Evolutionary conservation across 2,329 filamentous ascomycete species (phyloP).

Genomic region (Talaromyces islandicus): DNA sequence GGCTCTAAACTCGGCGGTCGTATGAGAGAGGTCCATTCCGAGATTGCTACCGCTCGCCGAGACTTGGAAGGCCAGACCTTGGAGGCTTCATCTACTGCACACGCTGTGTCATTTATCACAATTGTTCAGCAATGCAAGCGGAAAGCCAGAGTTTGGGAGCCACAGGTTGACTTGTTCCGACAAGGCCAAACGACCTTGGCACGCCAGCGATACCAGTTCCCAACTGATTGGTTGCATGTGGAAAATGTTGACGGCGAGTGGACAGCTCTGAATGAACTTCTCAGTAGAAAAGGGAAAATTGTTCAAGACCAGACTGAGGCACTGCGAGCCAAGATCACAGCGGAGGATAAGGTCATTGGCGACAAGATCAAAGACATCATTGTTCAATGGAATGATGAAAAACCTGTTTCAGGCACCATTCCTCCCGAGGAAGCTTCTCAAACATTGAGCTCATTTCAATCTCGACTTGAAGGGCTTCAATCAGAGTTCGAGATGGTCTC

Average conservation of each 20-base stretch:
- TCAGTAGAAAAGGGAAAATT: conserved; percentile 87
- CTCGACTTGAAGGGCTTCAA: conserved; percentile 75
- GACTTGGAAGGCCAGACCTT: conserved; percentile 89
- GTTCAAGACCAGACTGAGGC: conserved; percentile 96
- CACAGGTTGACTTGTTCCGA: conserved; percentile 91
- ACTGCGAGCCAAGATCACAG: conserved; percentile 85
- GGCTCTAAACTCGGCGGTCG: conserved; percentile 79
- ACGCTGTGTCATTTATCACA: conserved; percentile 97
- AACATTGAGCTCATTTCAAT: conserved; percentile 76
- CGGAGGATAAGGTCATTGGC: conserved; percentile 85
- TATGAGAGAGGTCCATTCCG: conserved; percentile 86
- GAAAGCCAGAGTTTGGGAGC: conserved; percentile 88
- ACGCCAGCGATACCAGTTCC: conserved; percentile 89
- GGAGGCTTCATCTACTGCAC: conserved; percentile 89
- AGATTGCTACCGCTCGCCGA: conserved; percentile 82
- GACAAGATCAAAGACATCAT: conserved; percentile 84
- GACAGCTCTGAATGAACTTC: conserved; percentile 85
- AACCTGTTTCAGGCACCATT: conserved; percentile 91
- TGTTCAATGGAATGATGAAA: conserved; percentile 88
- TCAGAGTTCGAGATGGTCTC: conserved; percentile 89
- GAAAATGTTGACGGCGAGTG: conserved; percentile 96
- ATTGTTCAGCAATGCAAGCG: conserved; percentile 94
- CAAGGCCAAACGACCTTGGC: conserved; percentile 90
- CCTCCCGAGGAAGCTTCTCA: conserved; percentile 81
- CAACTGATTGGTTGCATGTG: conserved; percentile 88